These are phyloP conservation scores for Fusarium xylarioides DNA, from an alignment of 2,329 filamentous ascomycete genomes.

Conservation along the genomic window DNA sequence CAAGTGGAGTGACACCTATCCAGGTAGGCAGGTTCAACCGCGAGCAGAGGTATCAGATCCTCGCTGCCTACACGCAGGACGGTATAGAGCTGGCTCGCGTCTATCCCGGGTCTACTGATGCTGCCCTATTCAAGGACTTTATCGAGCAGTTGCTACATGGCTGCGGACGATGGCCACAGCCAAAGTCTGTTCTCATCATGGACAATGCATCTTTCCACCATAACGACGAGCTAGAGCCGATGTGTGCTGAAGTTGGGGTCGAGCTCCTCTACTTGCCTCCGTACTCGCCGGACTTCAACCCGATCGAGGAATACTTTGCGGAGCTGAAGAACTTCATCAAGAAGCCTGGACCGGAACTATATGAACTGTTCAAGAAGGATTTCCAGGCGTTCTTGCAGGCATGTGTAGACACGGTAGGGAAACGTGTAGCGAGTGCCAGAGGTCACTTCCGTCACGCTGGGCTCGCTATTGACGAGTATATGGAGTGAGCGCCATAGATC, in stretches of 20 bases:
- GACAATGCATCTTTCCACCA: background rate
- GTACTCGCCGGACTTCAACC: slow-evolving; percentile 40
- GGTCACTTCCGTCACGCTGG: slow-evolving; percentile 12
- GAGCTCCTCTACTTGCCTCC: slow-evolving; percentile 21
- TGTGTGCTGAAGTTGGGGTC: slow-evolving; percentile 38
- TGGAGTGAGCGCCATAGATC: too few relatives aligned
- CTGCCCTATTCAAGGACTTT: too few relatives aligned
- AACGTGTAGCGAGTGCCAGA: slow-evolving; percentile 1
- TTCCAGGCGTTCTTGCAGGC: slow-evolving; percentile 31
- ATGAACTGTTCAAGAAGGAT: slow-evolving; percentile 22
- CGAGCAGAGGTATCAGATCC: too few relatives aligned
- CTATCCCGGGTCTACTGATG: too few relatives aligned
- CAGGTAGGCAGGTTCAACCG: too few relatives aligned
- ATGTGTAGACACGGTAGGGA: slow-evolving; percentile 32
- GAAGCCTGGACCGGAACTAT: slow-evolving; percentile 15
- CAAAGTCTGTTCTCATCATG: too few relatives aligned
- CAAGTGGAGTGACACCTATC: too few relatives aligned
- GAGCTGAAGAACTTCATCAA: slow-evolving; percentile 35
- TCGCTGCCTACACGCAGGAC: too few relatives aligned
- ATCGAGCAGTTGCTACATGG: too few relatives aligned
- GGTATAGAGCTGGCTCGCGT: too few relatives aligned
- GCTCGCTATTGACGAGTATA: background rate
- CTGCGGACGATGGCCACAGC: too few relatives aligned
- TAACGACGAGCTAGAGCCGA: slow-evolving; percentile 37
- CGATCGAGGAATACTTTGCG: slow-evolving; percentile 38